These are phyloP conservation scores for Backusella tuberculispora DNA, from an alignment of 192 early-diverging fungal genomes.

Conservation along the genomic window DNA sequence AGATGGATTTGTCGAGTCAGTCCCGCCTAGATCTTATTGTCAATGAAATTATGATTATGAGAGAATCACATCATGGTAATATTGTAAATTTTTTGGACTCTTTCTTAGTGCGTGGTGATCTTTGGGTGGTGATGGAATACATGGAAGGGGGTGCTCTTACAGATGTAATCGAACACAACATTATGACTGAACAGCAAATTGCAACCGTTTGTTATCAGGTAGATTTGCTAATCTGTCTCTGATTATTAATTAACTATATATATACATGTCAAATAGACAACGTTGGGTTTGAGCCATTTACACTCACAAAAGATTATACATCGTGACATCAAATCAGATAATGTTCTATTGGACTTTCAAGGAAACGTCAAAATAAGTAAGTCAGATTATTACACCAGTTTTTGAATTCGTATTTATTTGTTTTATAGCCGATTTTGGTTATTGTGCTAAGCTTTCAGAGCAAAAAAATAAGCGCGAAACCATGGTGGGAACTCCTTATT, in stretches of 20 bases:
- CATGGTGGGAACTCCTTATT: slow-evolving; percentile 92
- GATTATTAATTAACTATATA: neutral
- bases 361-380: slow-evolving; percentile 76
- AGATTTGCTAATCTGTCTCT: neutral
- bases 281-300: slow-evolving; percentile 75
- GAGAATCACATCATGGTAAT: slow-evolving; percentile 79
- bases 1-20: slow-evolving; percentile 94
- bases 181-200: slow-evolving; percentile 84
- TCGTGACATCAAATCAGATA: slow-evolving; percentile 89
- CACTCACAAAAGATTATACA: slow-evolving; percentile 81
- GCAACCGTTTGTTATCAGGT: slow-evolving; percentile 77
- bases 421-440: slow-evolving; percentile 71
- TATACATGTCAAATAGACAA: slow-evolving; percentile 46
- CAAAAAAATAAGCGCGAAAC: slow-evolving; percentile 76
- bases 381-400: neutral
- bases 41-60: slow-evolving; percentile 93
- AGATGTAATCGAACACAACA: slow-evolving; percentile 78
- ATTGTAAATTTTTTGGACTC: slow-evolving; percentile 91
- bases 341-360: slow-evolving; percentile 71
- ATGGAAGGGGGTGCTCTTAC: slow-evolving; percentile 91
- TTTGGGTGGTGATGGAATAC: slow-evolving; percentile 94
- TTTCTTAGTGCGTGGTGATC: slow-evolving; percentile 78
- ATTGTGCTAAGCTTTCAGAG: slow-evolving; percentile 79
- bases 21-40: slow-evolving; percentile 95
- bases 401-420: neutral